These are phyloP conservation scores for Smallanthus sonchifolius DNA, from an alignment of 129 eudicot genomes.

Conservation along the genomic window DNA sequence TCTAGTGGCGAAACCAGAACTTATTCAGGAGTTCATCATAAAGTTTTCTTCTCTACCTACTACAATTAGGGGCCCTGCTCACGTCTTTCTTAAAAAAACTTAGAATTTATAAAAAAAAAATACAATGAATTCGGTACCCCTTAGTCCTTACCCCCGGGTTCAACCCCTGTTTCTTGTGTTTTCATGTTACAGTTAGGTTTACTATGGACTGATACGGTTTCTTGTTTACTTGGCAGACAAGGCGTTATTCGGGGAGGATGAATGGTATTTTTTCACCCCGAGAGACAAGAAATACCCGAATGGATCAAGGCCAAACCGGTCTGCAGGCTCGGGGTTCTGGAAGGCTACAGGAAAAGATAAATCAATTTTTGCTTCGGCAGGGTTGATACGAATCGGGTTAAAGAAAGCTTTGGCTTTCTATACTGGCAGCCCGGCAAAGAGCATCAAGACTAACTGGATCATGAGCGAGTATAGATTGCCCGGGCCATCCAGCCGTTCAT, in stretches of 20 bases:
- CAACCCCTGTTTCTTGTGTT: background rate
- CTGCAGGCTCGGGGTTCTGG: slow-evolving; percentile 62
- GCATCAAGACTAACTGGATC: slow-evolving; percentile 56
- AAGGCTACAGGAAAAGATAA: slow-evolving; percentile 67
- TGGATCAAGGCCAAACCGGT: slow-evolving; percentile 60
- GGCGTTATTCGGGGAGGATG: slow-evolving; percentile 53
- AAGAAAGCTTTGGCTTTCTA: slow-evolving; percentile 60
- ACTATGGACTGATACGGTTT: background rate
- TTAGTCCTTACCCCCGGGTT: too few relatives aligned
- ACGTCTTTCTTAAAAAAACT: background rate
- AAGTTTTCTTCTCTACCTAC: background rate
- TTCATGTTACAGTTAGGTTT: background rate
- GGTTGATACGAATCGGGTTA: slow-evolving; percentile 48
- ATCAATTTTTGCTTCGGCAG: slow-evolving; percentile 49
- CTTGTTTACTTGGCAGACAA: slow-evolving; percentile 36
- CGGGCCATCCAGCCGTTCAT: slow-evolving; percentile 39
- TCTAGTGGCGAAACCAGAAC: background rate
- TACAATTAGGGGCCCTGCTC: background rate
- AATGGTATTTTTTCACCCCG: slow-evolving; percentile 67
- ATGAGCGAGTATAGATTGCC: slow-evolving; percentile 72
- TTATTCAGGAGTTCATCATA: background rate
- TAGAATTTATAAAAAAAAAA: too few relatives aligned
- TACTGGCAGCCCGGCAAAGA: slow-evolving; percentile 49
- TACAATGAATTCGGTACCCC: too few relatives aligned
- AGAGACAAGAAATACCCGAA: slow-evolving; percentile 65